A percentile compares a stretch with the other conserved stretches of the same genome.
Conservation (phyloP, 257 asterid species). For the Rubia yunnanensis region DNA sequence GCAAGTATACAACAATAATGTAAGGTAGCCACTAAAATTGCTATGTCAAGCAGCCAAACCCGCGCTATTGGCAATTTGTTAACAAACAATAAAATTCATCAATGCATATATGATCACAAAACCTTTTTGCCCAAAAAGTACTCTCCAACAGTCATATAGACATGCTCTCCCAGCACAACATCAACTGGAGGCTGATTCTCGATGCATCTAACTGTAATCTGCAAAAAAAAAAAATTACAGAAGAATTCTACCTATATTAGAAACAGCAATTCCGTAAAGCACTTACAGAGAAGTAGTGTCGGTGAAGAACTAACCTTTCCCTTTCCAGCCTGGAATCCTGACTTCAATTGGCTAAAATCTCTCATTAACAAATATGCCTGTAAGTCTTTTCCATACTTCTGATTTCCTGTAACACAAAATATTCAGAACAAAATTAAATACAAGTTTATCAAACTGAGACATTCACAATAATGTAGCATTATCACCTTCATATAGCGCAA, state of each 20-base stretch:
- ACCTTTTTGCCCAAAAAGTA: slow-evolving; percentile 23
- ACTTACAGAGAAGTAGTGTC: neutral
- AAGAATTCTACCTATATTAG: neutral
- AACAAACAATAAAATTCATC: neutral
- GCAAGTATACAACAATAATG: no score
- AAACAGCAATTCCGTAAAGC: neutral
- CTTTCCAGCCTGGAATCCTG: slow-evolving; percentile 57
- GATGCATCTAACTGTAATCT: slow-evolving; percentile 43
- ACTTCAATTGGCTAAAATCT: slow-evolving; percentile 53
- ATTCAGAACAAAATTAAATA: slow-evolving; percentile 1
- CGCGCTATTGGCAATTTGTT: neutral
- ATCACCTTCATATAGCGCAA: slow-evolving; percentile 37
- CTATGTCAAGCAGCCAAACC: neutral
- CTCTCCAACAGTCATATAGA: slow-evolving; percentile 65
- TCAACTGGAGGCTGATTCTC: slow-evolving; percentile 56
- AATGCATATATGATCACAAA: neutral
- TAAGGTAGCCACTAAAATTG: neutral
- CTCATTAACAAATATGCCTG: slow-evolving; percentile 47
- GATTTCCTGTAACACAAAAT: slow-evolving; percentile 25
- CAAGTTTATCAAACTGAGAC: neutral
- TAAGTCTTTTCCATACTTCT: slow-evolving; percentile 37
- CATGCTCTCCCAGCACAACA: slow-evolving; percentile 43
- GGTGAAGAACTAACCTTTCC: slow-evolving; percentile 34
- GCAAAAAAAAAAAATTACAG: neutral
- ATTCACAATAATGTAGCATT: neutral